Evolutionary conservation across 495 filamentous ascomycete species (phyloP).

Genomic region (Aspergillus olivimuriae): DNA sequence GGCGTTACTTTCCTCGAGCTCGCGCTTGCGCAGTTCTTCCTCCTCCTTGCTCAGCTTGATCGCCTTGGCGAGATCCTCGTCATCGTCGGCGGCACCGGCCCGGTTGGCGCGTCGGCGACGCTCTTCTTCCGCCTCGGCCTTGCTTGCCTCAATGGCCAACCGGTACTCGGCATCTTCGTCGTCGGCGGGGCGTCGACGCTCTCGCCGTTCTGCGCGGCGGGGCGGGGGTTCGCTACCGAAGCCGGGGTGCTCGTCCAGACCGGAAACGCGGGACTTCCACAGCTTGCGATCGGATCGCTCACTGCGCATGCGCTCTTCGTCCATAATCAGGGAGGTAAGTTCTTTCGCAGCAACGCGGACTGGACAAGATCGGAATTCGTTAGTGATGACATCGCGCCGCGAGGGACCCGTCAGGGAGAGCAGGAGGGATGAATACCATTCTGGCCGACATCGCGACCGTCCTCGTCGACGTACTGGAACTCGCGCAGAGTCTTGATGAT

Average conservation of each 20-base stretch:
- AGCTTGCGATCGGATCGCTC: conserved; percentile 88
- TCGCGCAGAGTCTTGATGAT: conserved; percentile 98
- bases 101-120: conserved; percentile 59
- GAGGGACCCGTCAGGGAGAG: neutral
- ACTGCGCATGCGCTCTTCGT: conserved; percentile 87
- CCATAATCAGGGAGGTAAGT: conserved; percentile 85
- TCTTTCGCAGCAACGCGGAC: conserved; percentile 96
- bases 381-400: too few relatives aligned
- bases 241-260: conserved; percentile 67
- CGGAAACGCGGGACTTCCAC: conserved; percentile 95
- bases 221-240: conserved; percentile 29
- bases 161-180: conserved; percentile 92
- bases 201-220: conserved; percentile 37
- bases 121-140: conserved; percentile 91
- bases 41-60: conserved; percentile 96
- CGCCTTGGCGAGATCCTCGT: conserved; percentile 88
- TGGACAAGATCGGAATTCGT: conserved; percentile 32
- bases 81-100: conserved; percentile 46
- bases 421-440: conserved; percentile 54
- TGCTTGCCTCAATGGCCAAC: conserved; percentile 93
- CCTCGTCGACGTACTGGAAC: conserved; percentile 93
- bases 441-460: conserved; percentile 87
- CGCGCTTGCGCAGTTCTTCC: conserved; percentile 77
- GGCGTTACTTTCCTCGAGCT: conserved; percentile 86
- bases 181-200: conserved; percentile 36